Evolutionary conservation across 148 eudicot genomes (phyloP).

Genomic region (Rhododendron griersonianum): DNA sequence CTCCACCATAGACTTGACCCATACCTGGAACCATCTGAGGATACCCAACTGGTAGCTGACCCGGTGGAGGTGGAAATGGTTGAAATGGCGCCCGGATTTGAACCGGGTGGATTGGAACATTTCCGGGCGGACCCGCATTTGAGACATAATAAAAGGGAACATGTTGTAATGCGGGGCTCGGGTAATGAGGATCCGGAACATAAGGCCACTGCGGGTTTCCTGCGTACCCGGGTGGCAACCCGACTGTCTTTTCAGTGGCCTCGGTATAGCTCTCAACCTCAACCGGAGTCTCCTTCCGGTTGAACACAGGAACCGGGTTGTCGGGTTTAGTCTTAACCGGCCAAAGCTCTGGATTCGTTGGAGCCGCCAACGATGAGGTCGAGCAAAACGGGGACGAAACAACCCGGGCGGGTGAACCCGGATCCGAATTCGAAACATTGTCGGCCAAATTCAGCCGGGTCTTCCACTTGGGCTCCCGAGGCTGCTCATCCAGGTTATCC

Average conservation of each 20-base stretch:
- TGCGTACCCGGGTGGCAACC: conserved; percentile 25
- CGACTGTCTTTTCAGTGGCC: conserved; percentile 1
- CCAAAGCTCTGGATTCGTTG: conserved; percentile 43
- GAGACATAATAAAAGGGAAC: conserved; percentile 71
- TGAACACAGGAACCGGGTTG: conserved; percentile 19
- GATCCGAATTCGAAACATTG: conserved; percentile 42
- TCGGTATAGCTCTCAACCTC: conserved; percentile 14
- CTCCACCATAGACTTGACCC: conserved; percentile 35
- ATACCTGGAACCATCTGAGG: conserved; percentile 33
- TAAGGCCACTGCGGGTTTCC: conserved; percentile 43
- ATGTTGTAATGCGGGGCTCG: conserved; percentile 30
- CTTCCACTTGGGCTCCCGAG: conserved; percentile 28
- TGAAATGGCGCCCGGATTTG: conserved; percentile 37
- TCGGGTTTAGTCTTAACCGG: conserved; percentile 63
- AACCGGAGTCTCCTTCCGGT: conserved; percentile 13
- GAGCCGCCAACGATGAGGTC: conserved; percentile 37
- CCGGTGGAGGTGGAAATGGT: conserved; percentile 25
- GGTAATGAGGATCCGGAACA: conserved; percentile 29
- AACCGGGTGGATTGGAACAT: conserved; percentile 36
- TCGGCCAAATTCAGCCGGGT: conserved; percentile 34
- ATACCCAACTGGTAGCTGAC: conserved; percentile 43
- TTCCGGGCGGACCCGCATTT: conserved; percentile 37
- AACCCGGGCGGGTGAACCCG: conserved; percentile 63
- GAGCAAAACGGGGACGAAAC: conserved; percentile 54
- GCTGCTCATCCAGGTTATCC: conserved; percentile 63